Base-by-base conservation (phyloP, 1,139 yeast species). In the Kurtzmaniella natalensis region DNA sequence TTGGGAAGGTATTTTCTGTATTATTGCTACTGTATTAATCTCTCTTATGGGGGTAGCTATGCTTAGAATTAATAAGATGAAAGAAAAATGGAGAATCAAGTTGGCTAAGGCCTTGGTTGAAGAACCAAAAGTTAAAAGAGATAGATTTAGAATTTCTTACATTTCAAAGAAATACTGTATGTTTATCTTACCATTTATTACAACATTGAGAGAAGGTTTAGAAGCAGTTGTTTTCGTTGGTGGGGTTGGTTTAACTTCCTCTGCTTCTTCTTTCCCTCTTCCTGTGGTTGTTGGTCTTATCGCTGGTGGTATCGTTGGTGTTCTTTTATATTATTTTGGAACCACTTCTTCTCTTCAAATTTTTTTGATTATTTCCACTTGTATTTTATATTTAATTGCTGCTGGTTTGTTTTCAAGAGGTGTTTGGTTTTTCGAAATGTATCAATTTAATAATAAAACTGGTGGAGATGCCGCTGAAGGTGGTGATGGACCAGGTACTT, bases 61-160 rank as follows among this genome's bases (percentile, higher is more conserved):
- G n/a, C 51, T 67, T 21, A 49, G 72, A 25, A 68, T 67, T 17
- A 64, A 55, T 38, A 60, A 55, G 33, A 77, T 87, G 87, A 85
- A 84, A 60, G 78, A 77, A 41, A 87, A 87, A 59, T 87, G 96
- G 96, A 76, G 83, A 50, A 61, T 74, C 37, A 85, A 83, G 57
- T 70, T 85, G 24, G 47, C 57, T 1, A 25, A 35, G 29, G 29
- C 29, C 13, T 18, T 26, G 8, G 11, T 26, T 17, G 19, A 17
- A 17, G 20, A 11, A 10, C 29, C 29, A 17, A 8, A 38, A 53
- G 7, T 41, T 55, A 18, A 38, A 43, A 17, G 44, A 42, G 32
- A 48, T 56, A 2, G 44, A 47, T 20, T 47, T 41, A 36, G 26
- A 11, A 7, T 54, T 14, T 45, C 44, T 7, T 37, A 40, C 8